Evolutionary conservation across 805 yeast species (phyloP).

Genomic region (Saccharomycopsis amapae): DNA sequence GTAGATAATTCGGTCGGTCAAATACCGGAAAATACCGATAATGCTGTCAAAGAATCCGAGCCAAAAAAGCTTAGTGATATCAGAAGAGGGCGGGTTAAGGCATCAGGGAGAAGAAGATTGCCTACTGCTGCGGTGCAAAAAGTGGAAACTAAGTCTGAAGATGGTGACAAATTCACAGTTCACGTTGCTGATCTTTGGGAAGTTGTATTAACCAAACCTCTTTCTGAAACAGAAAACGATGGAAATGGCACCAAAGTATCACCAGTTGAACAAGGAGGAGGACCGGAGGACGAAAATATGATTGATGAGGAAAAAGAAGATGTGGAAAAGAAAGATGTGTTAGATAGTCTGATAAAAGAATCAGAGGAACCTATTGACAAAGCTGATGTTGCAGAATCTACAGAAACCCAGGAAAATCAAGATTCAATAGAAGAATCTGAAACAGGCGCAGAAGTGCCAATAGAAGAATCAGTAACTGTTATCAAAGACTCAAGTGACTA

Average conservation of each 20-base stretch:
- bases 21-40: too few species aligned
- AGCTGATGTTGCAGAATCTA: neutral
- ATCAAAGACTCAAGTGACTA: too few species aligned
- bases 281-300: neutral
- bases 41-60: constrained; percentile 16
- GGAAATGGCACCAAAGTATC: neutral
- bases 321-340: neutral
- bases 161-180: neutral
- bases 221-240: neutral
- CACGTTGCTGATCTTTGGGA: constrained; percentile 19
- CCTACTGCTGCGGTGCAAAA: constrained; percentile 15
- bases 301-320: neutral
- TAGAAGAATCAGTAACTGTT: too few species aligned
- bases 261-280: neutral
- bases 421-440: too few species aligned
- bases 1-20: constrained; percentile 9
- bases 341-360: too few species aligned
- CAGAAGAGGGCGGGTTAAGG: constrained; percentile 51
- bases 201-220: neutral
- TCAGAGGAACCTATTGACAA: neutral
- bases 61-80: constrained; percentile 29
- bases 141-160: constrained; percentile 11
- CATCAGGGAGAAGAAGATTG: constrained; percentile 27
- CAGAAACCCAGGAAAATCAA: neutral
- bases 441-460: too few species aligned